Evolutionary conservation across 2,329 filamentous ascomycete species (phyloP), one percentile per base, ranked within the genome.

Genomic region (Amphichorda felina): DNA sequence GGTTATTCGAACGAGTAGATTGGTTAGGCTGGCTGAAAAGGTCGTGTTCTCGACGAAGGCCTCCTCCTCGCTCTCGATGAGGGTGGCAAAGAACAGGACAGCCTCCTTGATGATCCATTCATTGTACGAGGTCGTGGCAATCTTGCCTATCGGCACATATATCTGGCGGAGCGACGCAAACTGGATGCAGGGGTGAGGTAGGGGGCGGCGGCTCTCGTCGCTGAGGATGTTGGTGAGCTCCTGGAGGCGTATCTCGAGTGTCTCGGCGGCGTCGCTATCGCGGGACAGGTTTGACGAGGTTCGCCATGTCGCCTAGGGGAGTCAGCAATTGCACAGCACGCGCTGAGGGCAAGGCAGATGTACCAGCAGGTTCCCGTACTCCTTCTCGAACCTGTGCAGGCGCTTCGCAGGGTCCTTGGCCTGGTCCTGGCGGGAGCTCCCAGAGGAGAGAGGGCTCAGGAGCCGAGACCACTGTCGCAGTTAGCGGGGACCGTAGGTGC

Each of bases 61-160:
- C 53, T 95, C 91, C 60, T 95, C 88, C 57, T 96, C 91, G 55
- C 87, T 91, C 59, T 98, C 91, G 49, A 96, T 84, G 43, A 98
- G 70, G 13, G 86, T 87, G 38, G 85, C 86, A 57, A 95, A 95
- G 52, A 95, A 79, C 28, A 80, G 67, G 26, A 94, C 82, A 18
- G 84, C 82, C 50, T 89, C 83, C 44, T 81, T 79, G 46, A 96
- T 81, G 50, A 95, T 80, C 51, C 76, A 80, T 48, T 93, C 82
- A 56, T 94, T 83, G 54, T 85, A 81, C 22, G 83, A 87, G 0
- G 81, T 80, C 3, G 84, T 77, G 3, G 88, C 87, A 46, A 96
- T 87, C 60, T 94, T 87, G 43, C 84, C 83, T 43, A 96, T 79
- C 10, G 84, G 82, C 4, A 86, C 78, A 55, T 94, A 98, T 35